A percentile compares a stretch with the other conserved stretches of the same genome.
phyloP scores from a whole-genome alignment of 73 alveolate species.

The Uronychia setigera region DNA sequence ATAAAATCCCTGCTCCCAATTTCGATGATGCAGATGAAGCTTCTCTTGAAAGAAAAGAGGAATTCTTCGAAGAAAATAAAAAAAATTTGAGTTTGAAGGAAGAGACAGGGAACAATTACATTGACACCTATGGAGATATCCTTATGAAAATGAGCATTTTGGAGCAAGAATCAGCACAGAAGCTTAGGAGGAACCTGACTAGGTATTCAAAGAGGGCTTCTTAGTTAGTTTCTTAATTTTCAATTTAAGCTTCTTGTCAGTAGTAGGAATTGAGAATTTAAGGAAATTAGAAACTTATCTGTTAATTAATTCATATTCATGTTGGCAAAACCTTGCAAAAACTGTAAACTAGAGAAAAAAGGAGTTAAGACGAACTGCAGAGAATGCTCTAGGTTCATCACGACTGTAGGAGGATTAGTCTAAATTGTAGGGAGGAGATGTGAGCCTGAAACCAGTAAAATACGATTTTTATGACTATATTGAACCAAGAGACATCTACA shows the following conservation, averaged over 20 bases:
- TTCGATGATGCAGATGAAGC: too few relatives aligned
- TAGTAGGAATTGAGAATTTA: background rate
- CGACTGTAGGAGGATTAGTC: background rate
- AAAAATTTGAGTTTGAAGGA: background rate
- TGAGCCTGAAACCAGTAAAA: background rate
- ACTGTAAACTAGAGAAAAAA: background rate
- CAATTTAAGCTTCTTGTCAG: background rate
- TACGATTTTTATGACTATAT: background rate
- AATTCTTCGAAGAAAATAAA: too few relatives aligned
- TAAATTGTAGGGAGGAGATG: background rate
- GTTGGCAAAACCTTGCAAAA: background rate
- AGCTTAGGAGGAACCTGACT: background rate
- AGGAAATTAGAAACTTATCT: background rate
- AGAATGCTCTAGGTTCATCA: background rate
- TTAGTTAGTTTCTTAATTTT: background rate
- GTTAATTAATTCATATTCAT: background rate
- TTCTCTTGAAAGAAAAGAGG: too few relatives aligned
- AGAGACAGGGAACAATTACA: too few relatives aligned
- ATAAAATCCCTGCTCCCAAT: too few relatives aligned
- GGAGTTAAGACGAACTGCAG: background rate
- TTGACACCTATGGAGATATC: too few relatives aligned
- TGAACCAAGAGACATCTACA: background rate
- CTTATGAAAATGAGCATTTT: too few relatives aligned
- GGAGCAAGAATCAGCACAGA: too few relatives aligned
- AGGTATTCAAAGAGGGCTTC: background rate